Evolutionary conservation across 768 basidiomycete genomes (phyloP).

Genomic region (Russula foetens): DNA sequence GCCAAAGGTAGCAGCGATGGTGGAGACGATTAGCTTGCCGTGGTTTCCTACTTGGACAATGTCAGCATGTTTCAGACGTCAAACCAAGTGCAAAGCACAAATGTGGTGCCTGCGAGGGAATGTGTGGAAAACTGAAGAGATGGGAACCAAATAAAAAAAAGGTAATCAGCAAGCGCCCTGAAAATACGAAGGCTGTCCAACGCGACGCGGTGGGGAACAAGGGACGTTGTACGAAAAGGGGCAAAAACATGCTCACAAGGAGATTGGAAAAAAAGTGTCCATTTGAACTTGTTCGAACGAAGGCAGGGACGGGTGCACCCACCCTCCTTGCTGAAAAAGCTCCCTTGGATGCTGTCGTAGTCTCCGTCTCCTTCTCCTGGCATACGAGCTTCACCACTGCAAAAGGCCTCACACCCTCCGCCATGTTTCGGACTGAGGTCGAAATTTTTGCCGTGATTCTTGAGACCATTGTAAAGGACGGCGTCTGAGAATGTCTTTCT

Average conservation of each 20-base stretch:
- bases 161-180: neutral
- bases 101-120: too few species aligned
- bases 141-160: too few species aligned
- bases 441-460: slow-evolving; percentile 29
- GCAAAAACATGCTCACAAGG: slow-evolving; percentile 33
- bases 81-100: too few species aligned
- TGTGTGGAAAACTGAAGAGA: too few species aligned
- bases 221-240: neutral
- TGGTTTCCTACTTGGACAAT: too few species aligned
- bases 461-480: too few species aligned
- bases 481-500: slow-evolving; percentile 98
- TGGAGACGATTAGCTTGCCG: too few species aligned
- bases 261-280: slow-evolving; percentile 63
- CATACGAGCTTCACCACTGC: slow-evolving; percentile 31
- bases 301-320: slow-evolving; percentile 36
- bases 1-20: too few species aligned
- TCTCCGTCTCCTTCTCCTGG: slow-evolving; percentile 29
- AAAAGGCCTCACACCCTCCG: slow-evolving; percentile 57
- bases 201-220: too few species aligned
- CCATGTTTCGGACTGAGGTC: slow-evolving; percentile 47
- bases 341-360: slow-evolving; percentile 27
- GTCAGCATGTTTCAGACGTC: too few species aligned
- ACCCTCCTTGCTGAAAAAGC: slow-evolving; percentile 35
- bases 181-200: too few species aligned
- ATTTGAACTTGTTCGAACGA: slow-evolving; percentile 82